Conservation (phyloP, 441 rosid genomes). For the Pelargonium fulgidum region DNA sequence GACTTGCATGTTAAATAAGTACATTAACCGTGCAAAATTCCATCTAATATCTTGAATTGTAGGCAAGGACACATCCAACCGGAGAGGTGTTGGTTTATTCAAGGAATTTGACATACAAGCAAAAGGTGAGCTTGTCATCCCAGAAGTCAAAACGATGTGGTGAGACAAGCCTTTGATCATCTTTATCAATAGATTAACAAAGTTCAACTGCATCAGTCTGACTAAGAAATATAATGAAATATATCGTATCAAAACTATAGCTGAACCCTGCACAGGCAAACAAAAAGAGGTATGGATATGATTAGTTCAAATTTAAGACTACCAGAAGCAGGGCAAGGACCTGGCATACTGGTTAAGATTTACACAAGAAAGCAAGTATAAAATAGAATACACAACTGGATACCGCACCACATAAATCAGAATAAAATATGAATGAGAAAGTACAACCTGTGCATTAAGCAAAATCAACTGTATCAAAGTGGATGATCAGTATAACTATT, state of each 20-base stretch:
- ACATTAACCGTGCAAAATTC: slow-evolving; percentile 64
- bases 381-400: background rate
- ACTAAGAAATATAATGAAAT: slow-evolving; percentile 39
- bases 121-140: slow-evolving; percentile 40
- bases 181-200: slow-evolving; percentile 29
- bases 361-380: too few relatives aligned
- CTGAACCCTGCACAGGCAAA: slow-evolving; percentile 42
- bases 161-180: slow-evolving; percentile 37
- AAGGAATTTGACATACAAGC: slow-evolving; percentile 78
- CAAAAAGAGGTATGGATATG: background rate
- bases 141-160: slow-evolving; percentile 29
- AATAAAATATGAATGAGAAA: background rate
- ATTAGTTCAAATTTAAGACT: background rate
- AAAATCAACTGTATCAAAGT: background rate
- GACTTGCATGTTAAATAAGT: slow-evolving; percentile 76
- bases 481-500: background rate
- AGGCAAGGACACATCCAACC: slow-evolving; percentile 66
- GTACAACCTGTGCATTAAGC: background rate
- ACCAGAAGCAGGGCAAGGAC: background rate
- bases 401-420: background rate
- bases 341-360: background rate
- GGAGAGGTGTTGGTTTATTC: slow-evolving; percentile 71
- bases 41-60: slow-evolving; percentile 62
- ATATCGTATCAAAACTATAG: slow-evolving; percentile 34
- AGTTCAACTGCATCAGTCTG: slow-evolving; percentile 31